Evolutionary conservation across 768 basidiomycete species (phyloP).

Genomic region (Astraeus odoratus): DNA sequence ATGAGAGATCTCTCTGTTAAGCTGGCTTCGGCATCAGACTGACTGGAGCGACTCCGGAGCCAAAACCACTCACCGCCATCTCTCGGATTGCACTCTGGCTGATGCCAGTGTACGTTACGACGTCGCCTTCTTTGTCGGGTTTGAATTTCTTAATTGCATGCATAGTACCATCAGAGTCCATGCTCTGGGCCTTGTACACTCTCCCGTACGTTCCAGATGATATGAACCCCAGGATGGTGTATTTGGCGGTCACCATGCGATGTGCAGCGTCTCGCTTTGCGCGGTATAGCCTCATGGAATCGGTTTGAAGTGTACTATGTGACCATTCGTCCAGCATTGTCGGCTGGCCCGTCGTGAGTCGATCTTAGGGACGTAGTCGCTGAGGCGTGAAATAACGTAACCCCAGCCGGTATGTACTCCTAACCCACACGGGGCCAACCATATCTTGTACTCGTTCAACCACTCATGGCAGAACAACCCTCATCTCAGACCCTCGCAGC

Average conservation of each 20-base stretch:
- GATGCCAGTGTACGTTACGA: constrained; percentile 92
- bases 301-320: constrained; percentile 34
- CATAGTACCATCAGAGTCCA: constrained; percentile 59
- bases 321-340: constrained; percentile 33
- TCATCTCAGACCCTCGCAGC: constrained; percentile 21
- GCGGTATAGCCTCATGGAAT: constrained; percentile 85
- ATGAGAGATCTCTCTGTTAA: constrained; percentile 85
- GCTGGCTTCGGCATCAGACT: constrained; percentile 35
- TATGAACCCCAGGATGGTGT: constrained; percentile 92
- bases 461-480: constrained; percentile 3
- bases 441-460: too few species aligned
- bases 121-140: constrained; percentile 98
- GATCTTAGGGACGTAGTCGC: too few species aligned
- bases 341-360: too few species aligned
- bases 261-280: constrained; percentile 66
- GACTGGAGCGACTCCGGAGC: neutral
- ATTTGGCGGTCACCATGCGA: constrained; percentile 69
- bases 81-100: constrained; percentile 97
- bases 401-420: too few species aligned
- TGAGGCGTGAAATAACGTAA: too few species aligned
- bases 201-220: constrained; percentile 97
- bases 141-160: constrained; percentile 99
- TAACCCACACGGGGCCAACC: too few species aligned
- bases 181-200: constrained; percentile 93
- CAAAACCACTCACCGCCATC: constrained; percentile 66